A percentile compares a stretch with the other conserved stretches of the same genome.
phyloP scores from a whole-genome alignment of 1,284 basidiomycete species.

The Ganoderma sinense region DNA sequence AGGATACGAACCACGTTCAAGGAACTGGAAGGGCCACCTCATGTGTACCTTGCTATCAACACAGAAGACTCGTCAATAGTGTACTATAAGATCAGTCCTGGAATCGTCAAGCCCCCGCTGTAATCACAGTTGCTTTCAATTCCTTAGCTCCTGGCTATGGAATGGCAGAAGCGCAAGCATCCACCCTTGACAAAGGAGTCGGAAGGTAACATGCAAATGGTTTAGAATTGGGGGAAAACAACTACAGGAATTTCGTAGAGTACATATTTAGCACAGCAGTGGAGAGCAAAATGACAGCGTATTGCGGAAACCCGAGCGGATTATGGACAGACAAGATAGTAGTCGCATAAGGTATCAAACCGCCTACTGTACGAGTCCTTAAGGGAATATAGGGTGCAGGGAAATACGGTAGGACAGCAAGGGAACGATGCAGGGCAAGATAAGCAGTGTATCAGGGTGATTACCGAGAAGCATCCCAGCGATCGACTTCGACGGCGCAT shows the following conservation, averaged over 20 bases:
- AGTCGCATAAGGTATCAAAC: neutral
- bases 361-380: neutral
- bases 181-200: neutral
- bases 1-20: constrained; percentile 68
- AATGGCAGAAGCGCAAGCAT: neutral
- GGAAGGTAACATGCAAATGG: neutral
- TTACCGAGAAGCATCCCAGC: constrained; percentile 58
- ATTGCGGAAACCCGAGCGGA: neutral
- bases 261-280: constrained; percentile 11
- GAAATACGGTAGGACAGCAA: neutral
- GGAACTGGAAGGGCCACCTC: constrained; percentile 52
- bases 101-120: constrained; percentile 76
- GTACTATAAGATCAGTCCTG: constrained; percentile 80
- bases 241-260: neutral
- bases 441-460: neutral
- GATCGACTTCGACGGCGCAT: constrained; percentile 74
- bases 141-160: neutral
- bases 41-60: constrained; percentile 74
- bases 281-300: constrained; percentile 12
- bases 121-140: constrained; percentile 34
- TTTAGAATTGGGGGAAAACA: neutral
- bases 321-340: neutral
- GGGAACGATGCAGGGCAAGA: neutral
- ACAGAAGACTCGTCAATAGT: constrained; percentile 82
- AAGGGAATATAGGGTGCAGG: neutral